Evolutionary conservation across 2,329 filamentous ascomycete genomes (phyloP), one percentile per base, ranked within the genome.

Genomic region (Talaromyces sp.): DNA sequence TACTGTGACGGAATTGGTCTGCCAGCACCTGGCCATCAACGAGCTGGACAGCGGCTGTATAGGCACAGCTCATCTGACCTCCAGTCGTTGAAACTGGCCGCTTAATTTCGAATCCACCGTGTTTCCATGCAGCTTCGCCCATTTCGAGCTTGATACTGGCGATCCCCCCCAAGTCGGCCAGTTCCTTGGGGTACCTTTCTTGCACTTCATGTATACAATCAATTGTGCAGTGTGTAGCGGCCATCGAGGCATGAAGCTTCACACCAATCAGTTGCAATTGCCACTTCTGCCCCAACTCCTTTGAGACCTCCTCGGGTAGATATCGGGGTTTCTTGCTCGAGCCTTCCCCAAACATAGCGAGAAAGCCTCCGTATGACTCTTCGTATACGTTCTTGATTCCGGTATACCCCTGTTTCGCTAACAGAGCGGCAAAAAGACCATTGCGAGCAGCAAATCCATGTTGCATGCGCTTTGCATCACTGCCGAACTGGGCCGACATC

Each of bases 381-480:
- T 80, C 76, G 52, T 72, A 77, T 0, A 77, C 74, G 48, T 72
- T 70, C 56, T 76, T 72, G 63, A 80, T 80, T 0, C 77, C 78
- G 1, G 68, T 65, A 61, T 80, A 81, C 2, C 72, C 74, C 0
- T 66, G 66, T 27, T 67, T 64, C 1, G 75, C 75, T 31, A 80
- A 62, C 2, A 80, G 57, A 0, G 76, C 71, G 0, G 67, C 74
- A 17, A 80, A 70, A 0, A 80, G 68, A 1, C 77, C 77, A 59
- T 75, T 79, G 7, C 77, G 71, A 6, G 77, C 72, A 0, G 77
- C 76, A 62, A 80, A 80, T 5, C 72, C 77, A 61, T 80, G 78
- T 63, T 80, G 77, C 72, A 80, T 76, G 2, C 76, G 72, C 65
- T 80, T 81, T 0, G 75, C 71, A 60, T 75, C 72, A n/a, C 72